Conservation (phyloP, 768 basidiomycete genomes). For the Termitomyces sp. region DNA sequence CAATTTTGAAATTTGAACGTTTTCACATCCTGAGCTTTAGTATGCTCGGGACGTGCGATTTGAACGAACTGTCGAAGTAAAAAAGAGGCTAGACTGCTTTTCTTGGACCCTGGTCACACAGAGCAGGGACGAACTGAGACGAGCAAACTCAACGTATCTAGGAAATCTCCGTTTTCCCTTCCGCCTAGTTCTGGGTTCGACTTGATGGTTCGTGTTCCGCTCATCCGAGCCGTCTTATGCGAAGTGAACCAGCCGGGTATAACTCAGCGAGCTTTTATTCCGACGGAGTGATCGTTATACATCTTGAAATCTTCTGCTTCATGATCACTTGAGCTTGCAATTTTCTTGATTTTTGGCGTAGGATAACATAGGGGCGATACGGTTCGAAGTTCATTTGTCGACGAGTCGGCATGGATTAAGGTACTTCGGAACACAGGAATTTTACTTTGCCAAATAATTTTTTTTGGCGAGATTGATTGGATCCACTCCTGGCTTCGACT, state of each 20-base stretch:
- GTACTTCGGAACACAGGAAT: not conserved
- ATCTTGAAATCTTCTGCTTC: not conserved
- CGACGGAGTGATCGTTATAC: too few species aligned
- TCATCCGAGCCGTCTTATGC: not conserved
- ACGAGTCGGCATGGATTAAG: not conserved
- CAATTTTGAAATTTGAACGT: not conserved
- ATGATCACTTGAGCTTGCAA: not conserved
- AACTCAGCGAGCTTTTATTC: not conserved
- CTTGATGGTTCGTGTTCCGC: not conserved
- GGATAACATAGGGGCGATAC: too few species aligned
- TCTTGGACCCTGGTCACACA: conserved; percentile 1
- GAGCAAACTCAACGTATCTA: not conserved
- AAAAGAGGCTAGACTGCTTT: conserved; percentile 12
- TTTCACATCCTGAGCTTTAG: not conserved
- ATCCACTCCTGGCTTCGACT: not conserved
- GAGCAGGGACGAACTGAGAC: not conserved
- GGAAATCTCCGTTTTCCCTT: conserved; percentile 1
- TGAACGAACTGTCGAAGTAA: not conserved
- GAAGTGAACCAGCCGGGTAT: not conserved
- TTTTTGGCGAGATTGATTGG: not conserved
- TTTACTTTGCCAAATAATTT: not conserved
- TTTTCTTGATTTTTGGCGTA: not conserved
- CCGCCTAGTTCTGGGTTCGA: not conserved
- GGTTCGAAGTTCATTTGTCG: not conserved
- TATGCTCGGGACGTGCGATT: not conserved